Base-by-base conservation (phyloP, 2,329 filamentous ascomycete species). In the Fusarium longipes region DNA sequence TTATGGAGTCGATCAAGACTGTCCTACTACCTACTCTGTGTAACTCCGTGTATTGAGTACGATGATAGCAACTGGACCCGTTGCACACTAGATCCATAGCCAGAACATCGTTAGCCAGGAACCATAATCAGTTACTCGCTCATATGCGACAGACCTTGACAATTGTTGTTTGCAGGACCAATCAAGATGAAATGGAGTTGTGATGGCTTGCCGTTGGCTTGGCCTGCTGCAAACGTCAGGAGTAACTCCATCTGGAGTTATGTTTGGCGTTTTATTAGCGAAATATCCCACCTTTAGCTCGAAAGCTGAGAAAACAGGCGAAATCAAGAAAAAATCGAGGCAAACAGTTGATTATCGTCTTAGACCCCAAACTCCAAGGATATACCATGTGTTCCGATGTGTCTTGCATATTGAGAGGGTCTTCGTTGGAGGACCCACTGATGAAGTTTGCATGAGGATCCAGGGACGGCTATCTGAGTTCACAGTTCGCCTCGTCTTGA, bases 401-500 rank as follows among this genome's bases (percentile, higher is more conserved):
- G 70, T 67, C 59, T 63, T 59, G 70, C 65, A 65, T 69, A 40
- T 50, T 51, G 32, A 49, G 33, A 57, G 60, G 59, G 55, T 40
- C 33, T 35, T 50, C 11, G 14, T 18, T 17, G 4, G 22, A 27
- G 38, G 39, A 47, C 40, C 56, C 48, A 48, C 42, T 6, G 30
- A 38, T 36, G 48, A 30, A 49, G 38, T 35, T 57, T 57, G 50
- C 24, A 20, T 12, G 33, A 45, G 27, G 20, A 30, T 10, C 7
- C 20, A 36, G 32, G 24, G 27, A 27, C 22, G 27, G 22, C 18
- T 17, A 43, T 48, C 22, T 15, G 20, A 33, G 29, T 29, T 30
- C 14, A 12, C 10, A 49, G 36, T 33, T 44, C 38, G 43, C 43
- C 32, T 50, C 20, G 35, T 32, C 24, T 55, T 32, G 36, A 32